Conservation (phyloP, 257 asterid genomes). For the Ophiorrhiza pumila region DNA sequence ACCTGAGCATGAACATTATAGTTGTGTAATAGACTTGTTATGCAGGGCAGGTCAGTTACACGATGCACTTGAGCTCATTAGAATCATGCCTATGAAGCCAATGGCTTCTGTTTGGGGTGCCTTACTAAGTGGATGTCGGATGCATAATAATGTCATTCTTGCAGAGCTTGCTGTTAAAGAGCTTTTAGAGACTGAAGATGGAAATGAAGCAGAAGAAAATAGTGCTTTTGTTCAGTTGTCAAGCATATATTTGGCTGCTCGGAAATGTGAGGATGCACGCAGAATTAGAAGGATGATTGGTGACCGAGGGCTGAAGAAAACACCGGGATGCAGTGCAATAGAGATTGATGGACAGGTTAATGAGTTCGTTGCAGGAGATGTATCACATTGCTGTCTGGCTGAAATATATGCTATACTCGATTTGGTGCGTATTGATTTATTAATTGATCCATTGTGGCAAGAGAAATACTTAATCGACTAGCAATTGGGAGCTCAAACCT, state of each 20-base stretch:
- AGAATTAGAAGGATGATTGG: slow-evolving; percentile 37
- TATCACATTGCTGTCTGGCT: slow-evolving; percentile 28
- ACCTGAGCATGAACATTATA: slow-evolving; percentile 43
- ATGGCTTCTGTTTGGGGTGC: slow-evolving; percentile 48
- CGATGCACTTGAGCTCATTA: slow-evolving; percentile 34
- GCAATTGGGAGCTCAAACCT: background rate
- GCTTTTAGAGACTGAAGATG: slow-evolving; percentile 30
- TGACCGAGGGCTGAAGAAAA: slow-evolving; percentile 37
- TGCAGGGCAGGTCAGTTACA: slow-evolving; percentile 31
- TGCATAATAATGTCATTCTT: slow-evolving; percentile 30
- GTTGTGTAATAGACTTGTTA: slow-evolving; percentile 42
- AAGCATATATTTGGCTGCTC: slow-evolving; percentile 36
- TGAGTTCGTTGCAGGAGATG: slow-evolving; percentile 37
- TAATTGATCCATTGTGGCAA: background rate
- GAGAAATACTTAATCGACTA: background rate
- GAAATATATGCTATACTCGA: slow-evolving; percentile 28
- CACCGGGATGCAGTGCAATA: slow-evolving; percentile 37
- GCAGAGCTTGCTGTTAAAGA: slow-evolving; percentile 40
- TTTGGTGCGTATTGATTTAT: slow-evolving; percentile 21
- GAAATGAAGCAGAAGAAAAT: slow-evolving; percentile 36
- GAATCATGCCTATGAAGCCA: slow-evolving; percentile 42
- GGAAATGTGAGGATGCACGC: slow-evolving; percentile 32
- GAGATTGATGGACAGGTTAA: slow-evolving; percentile 39
- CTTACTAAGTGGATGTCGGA: slow-evolving; percentile 34
- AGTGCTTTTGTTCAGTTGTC: slow-evolving; percentile 43